Evolutionary conservation across 129 eudicot genomes (phyloP).

Genomic region (Kitagawia praeruptora): DNA sequence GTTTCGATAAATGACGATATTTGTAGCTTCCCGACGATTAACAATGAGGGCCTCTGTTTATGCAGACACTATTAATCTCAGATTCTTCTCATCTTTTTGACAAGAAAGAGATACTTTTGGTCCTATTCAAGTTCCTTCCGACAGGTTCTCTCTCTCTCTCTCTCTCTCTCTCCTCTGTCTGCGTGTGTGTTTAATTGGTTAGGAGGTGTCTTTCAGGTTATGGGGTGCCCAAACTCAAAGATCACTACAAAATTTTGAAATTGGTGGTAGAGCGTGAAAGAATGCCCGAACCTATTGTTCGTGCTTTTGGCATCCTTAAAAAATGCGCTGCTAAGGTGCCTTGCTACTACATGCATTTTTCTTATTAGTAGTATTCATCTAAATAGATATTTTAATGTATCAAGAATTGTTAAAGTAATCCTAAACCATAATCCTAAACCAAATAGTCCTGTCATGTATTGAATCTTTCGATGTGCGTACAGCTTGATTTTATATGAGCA

Average conservation of each 20-base stretch:
- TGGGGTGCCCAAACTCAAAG: conserved; percentile 99
- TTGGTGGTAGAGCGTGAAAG: conserved; percentile 95
- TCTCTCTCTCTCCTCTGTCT: neutral
- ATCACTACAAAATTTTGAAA: conserved; percentile 89
- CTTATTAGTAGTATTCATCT: neutral
- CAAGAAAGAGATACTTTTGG: conserved; percentile 90
- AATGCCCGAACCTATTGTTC: conserved; percentile 96
- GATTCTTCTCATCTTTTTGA: conserved; percentile 52
- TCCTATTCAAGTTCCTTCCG: conserved; percentile 80
- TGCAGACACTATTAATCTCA: conserved; percentile 18
- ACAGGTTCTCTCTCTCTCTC: conserved; percentile 33
- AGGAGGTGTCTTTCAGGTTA: conserved; percentile 38
- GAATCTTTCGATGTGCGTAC: no score
- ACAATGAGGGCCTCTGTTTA: conserved; percentile 26
- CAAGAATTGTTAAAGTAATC: neutral
- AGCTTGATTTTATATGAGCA: neutral
- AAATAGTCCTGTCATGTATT: no score
- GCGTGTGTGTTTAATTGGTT: no score
- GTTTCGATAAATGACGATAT: conserved; percentile 41
- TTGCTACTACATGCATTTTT: conserved; percentile 9
- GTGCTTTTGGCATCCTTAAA: conserved; percentile 89
- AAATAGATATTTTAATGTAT: no score
- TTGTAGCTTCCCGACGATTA: conserved; percentile 46
- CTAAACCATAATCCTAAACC: neutral
- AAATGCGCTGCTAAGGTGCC: conserved; percentile 94